These are phyloP conservation scores for Hypomontagnella submonticulosa DNA, from an alignment of 495 filamentous ascomycete species.

Conservation along the genomic window DNA sequence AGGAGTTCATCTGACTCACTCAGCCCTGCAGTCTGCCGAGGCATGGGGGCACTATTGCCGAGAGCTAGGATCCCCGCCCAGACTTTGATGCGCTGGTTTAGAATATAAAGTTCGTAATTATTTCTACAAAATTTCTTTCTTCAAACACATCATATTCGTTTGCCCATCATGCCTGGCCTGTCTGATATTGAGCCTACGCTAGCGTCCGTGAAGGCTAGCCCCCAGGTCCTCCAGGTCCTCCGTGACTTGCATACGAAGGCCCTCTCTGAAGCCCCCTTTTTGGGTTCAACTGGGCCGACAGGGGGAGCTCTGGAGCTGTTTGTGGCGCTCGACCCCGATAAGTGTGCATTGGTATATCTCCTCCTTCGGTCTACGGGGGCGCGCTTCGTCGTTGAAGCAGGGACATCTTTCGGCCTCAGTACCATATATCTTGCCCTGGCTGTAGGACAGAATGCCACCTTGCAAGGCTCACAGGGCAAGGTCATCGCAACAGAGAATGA, in stretches of 20 bases:
- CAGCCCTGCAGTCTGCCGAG: slow-evolving; percentile 3
- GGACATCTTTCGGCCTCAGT: slow-evolving; percentile 68
- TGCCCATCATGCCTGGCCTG: slow-evolving; percentile 20
- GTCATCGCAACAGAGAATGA: slow-evolving; percentile 69
- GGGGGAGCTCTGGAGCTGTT: slow-evolving; percentile 49
- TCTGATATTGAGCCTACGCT: slow-evolving; percentile 28
- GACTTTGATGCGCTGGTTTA: not conserved
- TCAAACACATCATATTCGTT: slow-evolving; percentile 1
- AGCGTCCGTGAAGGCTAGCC: slow-evolving; percentile 27
- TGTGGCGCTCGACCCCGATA: slow-evolving; percentile 64
- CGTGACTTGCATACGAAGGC: slow-evolving; percentile 32
- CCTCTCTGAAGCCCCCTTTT: slow-evolving; percentile 25
- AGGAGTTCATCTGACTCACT: slow-evolving; percentile 27
- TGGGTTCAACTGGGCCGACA: slow-evolving; percentile 16
- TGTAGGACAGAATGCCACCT: slow-evolving; percentile 52
- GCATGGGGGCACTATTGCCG: slow-evolving; percentile 4
- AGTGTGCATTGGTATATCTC: slow-evolving; percentile 62
- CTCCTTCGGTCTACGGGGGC: slow-evolving; percentile 55
- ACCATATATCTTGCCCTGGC: slow-evolving; percentile 70
- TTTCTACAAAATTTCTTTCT: not conserved
- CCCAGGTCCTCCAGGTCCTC: slow-evolving; percentile 30
- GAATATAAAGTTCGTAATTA: slow-evolving; percentile 12
- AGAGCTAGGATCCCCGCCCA: not conserved
- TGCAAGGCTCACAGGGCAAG: slow-evolving; percentile 43
- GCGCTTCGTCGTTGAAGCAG: slow-evolving; percentile 64